A percentile compares a stretch with the other conserved stretches of the same genome.
These are phyloP conservation scores for Trichosporon sp. DNA, from an alignment of 1,284 basidiomycete species.

Conservation along the genomic window DNA sequence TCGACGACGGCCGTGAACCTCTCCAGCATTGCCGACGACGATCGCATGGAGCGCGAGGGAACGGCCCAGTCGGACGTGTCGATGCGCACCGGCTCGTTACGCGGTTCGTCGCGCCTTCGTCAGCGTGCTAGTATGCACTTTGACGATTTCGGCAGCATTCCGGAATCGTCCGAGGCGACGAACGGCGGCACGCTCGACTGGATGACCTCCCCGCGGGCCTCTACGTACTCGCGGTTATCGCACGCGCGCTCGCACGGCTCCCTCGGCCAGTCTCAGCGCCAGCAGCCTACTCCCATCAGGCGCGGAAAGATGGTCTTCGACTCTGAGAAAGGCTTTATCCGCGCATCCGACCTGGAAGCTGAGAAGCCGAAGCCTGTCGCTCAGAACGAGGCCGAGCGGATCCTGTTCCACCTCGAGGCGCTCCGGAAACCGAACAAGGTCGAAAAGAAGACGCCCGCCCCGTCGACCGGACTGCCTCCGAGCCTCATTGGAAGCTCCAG, in stretches of 20 bases:
- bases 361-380: slow-evolving; percentile 39
- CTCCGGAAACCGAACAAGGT: slow-evolving; percentile 41
- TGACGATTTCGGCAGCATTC: slow-evolving; percentile 34
- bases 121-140: slow-evolving; percentile 24
- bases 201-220: slow-evolving; percentile 16
- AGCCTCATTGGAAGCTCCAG: slow-evolving; percentile 48
- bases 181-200: slow-evolving; percentile 10
- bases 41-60: slow-evolving; percentile 27
- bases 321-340: slow-evolving; percentile 48
- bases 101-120: slow-evolving; percentile 20
- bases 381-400: slow-evolving; percentile 54
- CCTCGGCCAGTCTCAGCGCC: slow-evolving; percentile 28
- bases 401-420: slow-evolving; percentile 52
- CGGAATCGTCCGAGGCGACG: slow-evolving; percentile 20
- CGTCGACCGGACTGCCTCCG: slow-evolving; percentile 32
- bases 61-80: slow-evolving; percentile 41
- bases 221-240: slow-evolving; percentile 17
- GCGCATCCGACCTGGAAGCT: slow-evolving; percentile 42
- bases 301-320: slow-evolving; percentile 54
- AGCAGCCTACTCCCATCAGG: slow-evolving; percentile 41
- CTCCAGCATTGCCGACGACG: slow-evolving; percentile 22
- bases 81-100: slow-evolving; percentile 31
- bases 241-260: slow-evolving; percentile 3
- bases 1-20: slow-evolving; percentile 39
- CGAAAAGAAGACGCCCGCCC: slow-evolving; percentile 18